These are phyloP conservation scores for Cocos nucifera DNA, from an alignment of 176 grass and related monocot genomes.

Conservation along the genomic window DNA sequence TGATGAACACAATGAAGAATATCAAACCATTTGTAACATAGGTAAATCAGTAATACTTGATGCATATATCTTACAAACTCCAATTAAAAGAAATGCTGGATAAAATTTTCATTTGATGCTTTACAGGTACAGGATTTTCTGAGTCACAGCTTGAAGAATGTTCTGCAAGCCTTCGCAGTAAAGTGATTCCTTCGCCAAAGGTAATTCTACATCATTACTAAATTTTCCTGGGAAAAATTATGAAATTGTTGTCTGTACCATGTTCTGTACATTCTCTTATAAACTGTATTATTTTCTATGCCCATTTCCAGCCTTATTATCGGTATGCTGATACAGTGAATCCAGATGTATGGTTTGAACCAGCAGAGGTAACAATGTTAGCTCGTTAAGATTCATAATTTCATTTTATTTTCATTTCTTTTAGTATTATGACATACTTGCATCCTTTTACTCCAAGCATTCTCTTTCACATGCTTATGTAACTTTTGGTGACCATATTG, in stretches of 20 bases:
- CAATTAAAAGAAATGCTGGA: too few species aligned
- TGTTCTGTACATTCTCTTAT: too few species aligned
- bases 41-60: slow-evolving; percentile 27
- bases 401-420: too few species aligned
- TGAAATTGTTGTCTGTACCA: neutral
- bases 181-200: slow-evolving; percentile 87
- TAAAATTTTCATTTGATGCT: neutral
- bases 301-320: slow-evolving; percentile 70
- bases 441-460: too few species aligned
- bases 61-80: neutral
- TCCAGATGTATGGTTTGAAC: slow-evolving; percentile 97
- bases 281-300: neutral
- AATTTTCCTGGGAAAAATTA: neutral
- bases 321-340: slow-evolving; percentile 76
- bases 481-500: too few species aligned
- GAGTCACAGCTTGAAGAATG: slow-evolving; percentile 86
- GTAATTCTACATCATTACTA: slow-evolving; percentile 25
- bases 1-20: slow-evolving; percentile 92
- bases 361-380: slow-evolving; percentile 49
- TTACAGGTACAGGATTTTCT: slow-evolving; percentile 94
- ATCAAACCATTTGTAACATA: slow-evolving; percentile 96
- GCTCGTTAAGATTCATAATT: too few species aligned
- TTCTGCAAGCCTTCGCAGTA: slow-evolving; percentile 72
- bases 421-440: too few species aligned
- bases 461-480: too few species aligned